Percentiles rank a stretch among this genome's conserved stretches.
Evolutionary conservation across 1,284 basidiomycete genomes (phyloP).

Genomic region (Tilletia horrida): DNA sequence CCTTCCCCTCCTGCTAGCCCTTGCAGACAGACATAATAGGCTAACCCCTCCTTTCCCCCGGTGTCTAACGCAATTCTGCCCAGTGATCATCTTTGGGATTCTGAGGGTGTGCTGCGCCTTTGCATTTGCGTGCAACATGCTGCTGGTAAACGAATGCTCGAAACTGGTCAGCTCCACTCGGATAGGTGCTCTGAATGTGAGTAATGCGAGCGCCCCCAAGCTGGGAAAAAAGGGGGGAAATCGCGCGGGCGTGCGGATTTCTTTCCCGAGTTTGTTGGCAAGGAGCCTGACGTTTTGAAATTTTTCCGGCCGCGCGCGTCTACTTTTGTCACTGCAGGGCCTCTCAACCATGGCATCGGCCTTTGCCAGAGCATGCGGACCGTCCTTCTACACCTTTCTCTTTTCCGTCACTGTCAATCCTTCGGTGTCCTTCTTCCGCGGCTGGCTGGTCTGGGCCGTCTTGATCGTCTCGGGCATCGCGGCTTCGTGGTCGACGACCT

Average conservation of each 20-base stretch:
- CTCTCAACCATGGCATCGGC: slow-evolving; percentile 34
- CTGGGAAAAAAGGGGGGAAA: no score
- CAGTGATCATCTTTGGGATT: slow-evolving; percentile 28
- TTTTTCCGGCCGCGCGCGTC: no score
- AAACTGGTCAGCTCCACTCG: slow-evolving; percentile 22
- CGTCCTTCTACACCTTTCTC: slow-evolving; percentile 31
- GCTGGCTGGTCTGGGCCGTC: slow-evolving; percentile 30
- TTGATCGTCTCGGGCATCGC: slow-evolving; percentile 26
- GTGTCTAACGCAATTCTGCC: no score
- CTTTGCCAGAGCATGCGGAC: slow-evolving; percentile 32
- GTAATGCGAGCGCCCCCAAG: not conserved
- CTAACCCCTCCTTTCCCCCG: no score
- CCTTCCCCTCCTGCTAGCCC: no score
- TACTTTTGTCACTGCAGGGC: slow-evolving; percentile 19
- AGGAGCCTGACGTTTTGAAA: no score
- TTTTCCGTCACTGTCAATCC: slow-evolving; percentile 34
- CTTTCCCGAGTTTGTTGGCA: no score
- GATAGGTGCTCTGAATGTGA: slow-evolving; percentile 32
- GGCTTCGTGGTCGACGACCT: not conserved
- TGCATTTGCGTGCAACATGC: slow-evolving; percentile 4
- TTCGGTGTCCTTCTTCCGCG: slow-evolving; percentile 21
- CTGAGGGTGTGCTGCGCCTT: not conserved
- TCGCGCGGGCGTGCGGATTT: no score
- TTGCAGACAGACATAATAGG: no score
- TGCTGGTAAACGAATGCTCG: slow-evolving; percentile 34